Conservation (phyloP, 73 alveolate species). For the Paramecium pentaurelia region DNA sequence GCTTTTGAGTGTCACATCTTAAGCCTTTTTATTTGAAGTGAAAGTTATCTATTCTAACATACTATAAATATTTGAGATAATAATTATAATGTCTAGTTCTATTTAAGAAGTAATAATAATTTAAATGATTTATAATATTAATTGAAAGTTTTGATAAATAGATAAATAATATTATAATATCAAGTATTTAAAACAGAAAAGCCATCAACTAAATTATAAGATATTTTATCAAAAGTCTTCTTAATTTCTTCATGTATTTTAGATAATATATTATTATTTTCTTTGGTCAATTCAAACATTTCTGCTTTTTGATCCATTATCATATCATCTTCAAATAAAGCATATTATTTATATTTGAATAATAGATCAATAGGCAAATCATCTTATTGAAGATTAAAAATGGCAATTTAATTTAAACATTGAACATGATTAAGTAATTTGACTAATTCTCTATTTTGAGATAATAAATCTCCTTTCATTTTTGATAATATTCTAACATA, state of each 20-base stretch:
- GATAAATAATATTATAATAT: not conserved
- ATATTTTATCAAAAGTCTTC: not conserved
- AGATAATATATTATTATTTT: not conserved
- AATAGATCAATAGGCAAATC: not conserved
- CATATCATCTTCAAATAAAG: not conserved
- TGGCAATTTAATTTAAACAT: not conserved
- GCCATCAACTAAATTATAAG: not conserved
- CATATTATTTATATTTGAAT: not conserved
- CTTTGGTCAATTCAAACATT: not conserved
- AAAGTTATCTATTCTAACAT: not conserved
- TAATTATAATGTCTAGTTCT: not conserved
- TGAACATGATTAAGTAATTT: not conserved
- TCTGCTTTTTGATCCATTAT: not conserved
- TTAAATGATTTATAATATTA: not conserved
- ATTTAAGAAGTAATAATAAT: not conserved
- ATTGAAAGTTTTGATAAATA: not conserved
- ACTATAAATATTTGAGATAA: not conserved
- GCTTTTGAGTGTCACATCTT: not conserved
- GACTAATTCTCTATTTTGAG: not conserved
- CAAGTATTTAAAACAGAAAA: not conserved
- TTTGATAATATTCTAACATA: not conserved
- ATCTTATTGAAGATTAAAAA: not conserved
- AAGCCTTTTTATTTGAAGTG: not conserved
- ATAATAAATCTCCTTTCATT: not conserved
- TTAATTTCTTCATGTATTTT: not conserved